Evolutionary conservation across 257 asterid species (phyloP).

Genomic region (Solanum virginianum): DNA sequence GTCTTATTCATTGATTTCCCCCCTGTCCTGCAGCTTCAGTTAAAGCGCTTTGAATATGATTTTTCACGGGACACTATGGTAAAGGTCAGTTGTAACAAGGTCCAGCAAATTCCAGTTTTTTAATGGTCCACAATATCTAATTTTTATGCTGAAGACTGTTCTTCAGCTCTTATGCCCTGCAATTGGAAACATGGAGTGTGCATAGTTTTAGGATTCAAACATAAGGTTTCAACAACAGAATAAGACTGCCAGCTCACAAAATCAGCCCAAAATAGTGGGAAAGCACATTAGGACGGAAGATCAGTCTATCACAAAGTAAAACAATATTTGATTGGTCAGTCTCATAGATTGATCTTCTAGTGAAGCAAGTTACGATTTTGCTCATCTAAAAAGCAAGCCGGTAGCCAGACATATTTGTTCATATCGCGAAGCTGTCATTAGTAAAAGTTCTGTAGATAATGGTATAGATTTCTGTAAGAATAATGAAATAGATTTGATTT

Average conservation of each 20-base stretch:
- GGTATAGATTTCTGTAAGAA: background rate
- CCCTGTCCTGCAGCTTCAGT: slow-evolving; percentile 97
- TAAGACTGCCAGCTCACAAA: background rate
- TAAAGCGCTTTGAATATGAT: slow-evolving; percentile 95
- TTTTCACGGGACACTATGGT: slow-evolving; percentile 90
- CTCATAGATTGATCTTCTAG: background rate
- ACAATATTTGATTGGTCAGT: background rate
- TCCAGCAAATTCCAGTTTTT: background rate
- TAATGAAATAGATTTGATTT: background rate
- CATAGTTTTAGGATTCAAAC: background rate
- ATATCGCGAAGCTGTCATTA: background rate
- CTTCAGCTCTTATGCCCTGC: background rate
- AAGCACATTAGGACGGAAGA: background rate
- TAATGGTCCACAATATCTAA: background rate
- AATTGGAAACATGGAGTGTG: background rate
- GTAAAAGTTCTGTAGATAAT: background rate
- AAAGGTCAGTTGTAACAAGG: slow-evolving; percentile 45
- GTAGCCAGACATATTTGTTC: background rate
- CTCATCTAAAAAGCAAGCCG: background rate
- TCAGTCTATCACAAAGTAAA: background rate
- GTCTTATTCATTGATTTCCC: slow-evolving; percentile 92
- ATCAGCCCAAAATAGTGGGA: background rate
- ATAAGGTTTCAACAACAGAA: background rate
- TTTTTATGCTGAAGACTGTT: background rate
- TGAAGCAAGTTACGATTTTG: background rate